phyloP scores from a whole-genome alignment of 371 early-diverging fungal species.

The Coemansia sp. region DNA sequence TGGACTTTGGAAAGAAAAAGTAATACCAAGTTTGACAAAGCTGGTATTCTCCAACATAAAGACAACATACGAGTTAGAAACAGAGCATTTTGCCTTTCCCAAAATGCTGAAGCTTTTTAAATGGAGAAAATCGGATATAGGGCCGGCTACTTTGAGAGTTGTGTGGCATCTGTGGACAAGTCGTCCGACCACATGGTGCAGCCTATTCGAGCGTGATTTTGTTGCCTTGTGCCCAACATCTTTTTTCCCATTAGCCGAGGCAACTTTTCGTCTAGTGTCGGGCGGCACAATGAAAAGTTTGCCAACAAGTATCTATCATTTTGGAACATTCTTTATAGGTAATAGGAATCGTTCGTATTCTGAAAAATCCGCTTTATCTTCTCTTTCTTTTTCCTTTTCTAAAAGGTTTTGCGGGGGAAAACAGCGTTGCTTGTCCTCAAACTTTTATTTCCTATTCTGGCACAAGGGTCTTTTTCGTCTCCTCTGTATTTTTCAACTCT shows the following conservation, averaged over 20 bases:
- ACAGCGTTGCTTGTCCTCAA: background rate
- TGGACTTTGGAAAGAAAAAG: background rate
- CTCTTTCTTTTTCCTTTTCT: background rate
- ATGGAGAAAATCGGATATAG: no score
- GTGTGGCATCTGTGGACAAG: background rate
- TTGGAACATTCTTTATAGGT: background rate
- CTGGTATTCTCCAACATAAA: background rate
- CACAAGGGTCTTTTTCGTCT: background rate
- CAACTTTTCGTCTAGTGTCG: no score
- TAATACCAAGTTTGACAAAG: background rate
- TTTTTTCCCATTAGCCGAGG: no score
- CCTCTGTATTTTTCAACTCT: background rate
- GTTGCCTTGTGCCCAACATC: background rate
- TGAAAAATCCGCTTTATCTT: background rate
- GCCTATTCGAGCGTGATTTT: background rate
- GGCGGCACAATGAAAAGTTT: no score
- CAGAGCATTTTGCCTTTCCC: no score
- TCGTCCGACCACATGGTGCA: slow-evolving; percentile 6
- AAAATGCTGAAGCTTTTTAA: no score
- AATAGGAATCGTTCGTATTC: background rate
- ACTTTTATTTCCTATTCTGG: background rate
- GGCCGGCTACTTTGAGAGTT: background rate
- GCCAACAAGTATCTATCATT: background rate
- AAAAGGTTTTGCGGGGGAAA: background rate
- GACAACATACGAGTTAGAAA: background rate